A percentile compares a stretch with the other conserved stretches of the same genome.
Evolutionary conservation across 768 basidiomycete genomes (phyloP).

Genomic region (Boletus eberwhitei): DNA sequence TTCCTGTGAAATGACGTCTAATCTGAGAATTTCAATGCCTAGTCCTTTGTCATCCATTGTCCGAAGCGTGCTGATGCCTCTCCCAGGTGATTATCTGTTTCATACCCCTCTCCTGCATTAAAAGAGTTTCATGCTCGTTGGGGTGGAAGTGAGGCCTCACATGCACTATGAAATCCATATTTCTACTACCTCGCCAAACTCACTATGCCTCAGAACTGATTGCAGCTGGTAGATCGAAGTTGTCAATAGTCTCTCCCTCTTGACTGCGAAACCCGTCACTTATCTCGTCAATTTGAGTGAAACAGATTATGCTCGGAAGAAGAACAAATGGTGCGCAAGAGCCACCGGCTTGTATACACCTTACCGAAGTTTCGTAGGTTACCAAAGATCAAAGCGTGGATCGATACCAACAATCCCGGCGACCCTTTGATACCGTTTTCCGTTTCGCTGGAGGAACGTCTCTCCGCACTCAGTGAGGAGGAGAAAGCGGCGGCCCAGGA

Average conservation of each 20-base stretch:
- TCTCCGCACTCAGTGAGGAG: slow-evolving; percentile 57
- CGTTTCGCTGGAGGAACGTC: slow-evolving; percentile 90
- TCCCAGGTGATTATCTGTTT: slow-evolving; percentile 21
- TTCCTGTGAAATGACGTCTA: slow-evolving; percentile 61
- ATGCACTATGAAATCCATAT: slow-evolving; percentile 28
- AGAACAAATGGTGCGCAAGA: slow-evolving; percentile 86
- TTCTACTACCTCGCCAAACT: not conserved
- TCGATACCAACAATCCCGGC: slow-evolving; percentile 93
- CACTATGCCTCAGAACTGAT: slow-evolving; percentile 10
- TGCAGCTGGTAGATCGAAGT: slow-evolving; percentile 67
- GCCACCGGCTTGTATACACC: not conserved
- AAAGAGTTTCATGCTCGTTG: slow-evolving; percentile 68
- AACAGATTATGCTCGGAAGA: slow-evolving; percentile 91
- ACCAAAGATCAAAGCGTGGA: slow-evolving; percentile 97
- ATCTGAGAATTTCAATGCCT: slow-evolving; percentile 36
- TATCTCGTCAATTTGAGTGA: slow-evolving; percentile 98
- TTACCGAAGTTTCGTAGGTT: slow-evolving; percentile 48
- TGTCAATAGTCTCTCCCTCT: slow-evolving; percentile 82
- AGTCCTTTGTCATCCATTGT: not conserved
- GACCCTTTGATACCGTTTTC: slow-evolving; percentile 97
- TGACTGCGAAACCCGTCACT: slow-evolving; percentile 96
- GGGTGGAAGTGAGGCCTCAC: slow-evolving; percentile 81
- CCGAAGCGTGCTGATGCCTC: slow-evolving; percentile 3
- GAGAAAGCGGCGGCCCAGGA: slow-evolving; percentile 77
- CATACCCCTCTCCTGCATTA: slow-evolving; percentile 39